Conservation (phyloP, 805 yeast genomes). For the Candida andamanensis region DNA sequence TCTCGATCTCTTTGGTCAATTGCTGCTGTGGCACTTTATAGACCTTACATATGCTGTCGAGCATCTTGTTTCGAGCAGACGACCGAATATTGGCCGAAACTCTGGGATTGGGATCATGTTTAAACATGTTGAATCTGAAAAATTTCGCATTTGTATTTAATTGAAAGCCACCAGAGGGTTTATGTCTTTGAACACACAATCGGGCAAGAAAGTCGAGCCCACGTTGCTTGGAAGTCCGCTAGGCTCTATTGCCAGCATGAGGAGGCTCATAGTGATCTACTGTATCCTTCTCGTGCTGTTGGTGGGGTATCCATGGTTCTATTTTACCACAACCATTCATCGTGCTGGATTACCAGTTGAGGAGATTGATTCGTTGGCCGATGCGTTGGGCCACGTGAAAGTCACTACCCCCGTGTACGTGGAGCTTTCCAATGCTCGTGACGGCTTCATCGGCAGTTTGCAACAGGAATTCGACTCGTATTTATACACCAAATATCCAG, state of each 20-base stretch:
- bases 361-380: slow-evolving; percentile 11
- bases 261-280: slow-evolving; percentile 11
- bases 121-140: too few species aligned
- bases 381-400: slow-evolving; percentile 10
- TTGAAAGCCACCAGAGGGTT: too few species aligned
- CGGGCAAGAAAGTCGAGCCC: too few species aligned
- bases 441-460: slow-evolving; percentile 23
- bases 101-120: slow-evolving; percentile 56
- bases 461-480: slow-evolving; percentile 32
- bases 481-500: slow-evolving; percentile 18
- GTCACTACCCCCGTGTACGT: slow-evolving; percentile 42
- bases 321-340: slow-evolving; percentile 53
- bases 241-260: slow-evolving; percentile 3
- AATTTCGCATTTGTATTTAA: too few species aligned
- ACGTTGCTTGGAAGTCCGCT: too few species aligned
- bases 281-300: slow-evolving; percentile 11
- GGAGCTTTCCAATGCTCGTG: slow-evolving; percentile 26
- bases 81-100: slow-evolving; percentile 75
- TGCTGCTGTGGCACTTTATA: slow-evolving; percentile 36
- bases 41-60: slow-evolving; percentile 36
- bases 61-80: slow-evolving; percentile 65
- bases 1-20: slow-evolving; percentile 38
- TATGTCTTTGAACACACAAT: too few species aligned
- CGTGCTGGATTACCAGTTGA: slow-evolving; percentile 55
- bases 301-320: slow-evolving; percentile 59